Percentiles rank a stretch among this genome's conserved stretches.
Evolutionary conservation across 23 red algal genomes (phyloP).

Genomic region (Chondrus crispus): DNA sequence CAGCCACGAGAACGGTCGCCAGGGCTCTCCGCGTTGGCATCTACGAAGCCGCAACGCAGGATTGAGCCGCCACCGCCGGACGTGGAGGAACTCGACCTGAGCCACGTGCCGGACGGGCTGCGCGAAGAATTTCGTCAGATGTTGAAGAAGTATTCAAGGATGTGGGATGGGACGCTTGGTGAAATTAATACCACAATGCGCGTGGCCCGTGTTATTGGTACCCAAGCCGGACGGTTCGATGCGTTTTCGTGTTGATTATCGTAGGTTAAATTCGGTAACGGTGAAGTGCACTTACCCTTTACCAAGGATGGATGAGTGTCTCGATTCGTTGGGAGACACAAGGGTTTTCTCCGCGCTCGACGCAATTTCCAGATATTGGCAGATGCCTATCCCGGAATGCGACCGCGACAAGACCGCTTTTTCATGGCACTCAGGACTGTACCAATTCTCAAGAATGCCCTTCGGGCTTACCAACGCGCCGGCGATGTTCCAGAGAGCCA

Average conservation of each 20-base stretch:
- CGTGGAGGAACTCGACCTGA: too few relatives aligned
- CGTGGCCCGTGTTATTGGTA: slow-evolving; percentile 9
- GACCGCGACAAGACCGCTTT: slow-evolving; percentile 16
- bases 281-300: not conserved
- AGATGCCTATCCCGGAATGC: not conserved
- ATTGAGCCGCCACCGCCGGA: too few relatives aligned
- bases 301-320: slow-evolving; percentile 33
- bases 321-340: not conserved
- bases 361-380: not conserved
- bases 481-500: slow-evolving; percentile 22
- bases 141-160: too few relatives aligned
- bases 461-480: slow-evolving; percentile 30
- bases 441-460: slow-evolving; percentile 18
- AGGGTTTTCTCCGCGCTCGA: slow-evolving; percentile 16
- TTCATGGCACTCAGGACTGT: not conserved
- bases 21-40: too few relatives aligned
- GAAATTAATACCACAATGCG: too few relatives aligned
- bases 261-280: slow-evolving; percentile 9
- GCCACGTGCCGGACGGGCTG: too few relatives aligned
- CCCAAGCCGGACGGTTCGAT: not conserved
- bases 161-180: too few relatives aligned
- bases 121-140: too few relatives aligned
- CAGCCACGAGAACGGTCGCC: too few relatives aligned
- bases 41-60: too few relatives aligned
- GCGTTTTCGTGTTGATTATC: slow-evolving; percentile 31